phyloP scores from a whole-genome alignment of 2,329 filamentous ascomycete species.

The Penicillium verrucosum region DNA sequence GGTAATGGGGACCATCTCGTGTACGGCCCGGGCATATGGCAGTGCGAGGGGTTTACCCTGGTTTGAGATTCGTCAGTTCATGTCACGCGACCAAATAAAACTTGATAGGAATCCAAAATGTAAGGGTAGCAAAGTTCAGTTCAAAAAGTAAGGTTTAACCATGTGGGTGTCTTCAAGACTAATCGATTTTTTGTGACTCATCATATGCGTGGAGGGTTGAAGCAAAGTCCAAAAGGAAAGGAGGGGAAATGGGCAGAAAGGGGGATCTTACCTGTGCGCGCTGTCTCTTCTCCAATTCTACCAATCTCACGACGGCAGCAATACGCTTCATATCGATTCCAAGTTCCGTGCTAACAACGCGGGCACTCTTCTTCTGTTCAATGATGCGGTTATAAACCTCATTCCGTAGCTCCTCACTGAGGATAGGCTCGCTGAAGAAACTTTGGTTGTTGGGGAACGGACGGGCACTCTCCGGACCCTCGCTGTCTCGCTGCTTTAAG shows the following conservation, averaged over 20 bases:
- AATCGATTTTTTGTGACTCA: constrained; percentile 85
- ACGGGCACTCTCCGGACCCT: constrained; percentile 28
- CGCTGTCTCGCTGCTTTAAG: constrained; percentile 12
- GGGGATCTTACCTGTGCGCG: constrained; percentile 62
- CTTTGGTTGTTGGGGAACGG: constrained; percentile 73
- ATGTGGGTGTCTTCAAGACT: constrained; percentile 95
- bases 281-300: constrained; percentile 81
- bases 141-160: constrained; percentile 55
- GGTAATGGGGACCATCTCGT: constrained; percentile 76
- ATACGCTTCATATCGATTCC: constrained; percentile 79
- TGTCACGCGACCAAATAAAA: constrained; percentile 20
- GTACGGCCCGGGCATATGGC: constrained; percentile 72
- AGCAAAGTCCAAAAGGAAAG: constrained; percentile 3
- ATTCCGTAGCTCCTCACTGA: constrained; percentile 70
- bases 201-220: constrained; percentile 47
- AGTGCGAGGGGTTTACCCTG: constrained; percentile 74
- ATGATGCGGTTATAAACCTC: constrained; percentile 70
- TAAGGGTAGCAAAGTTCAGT: constrained; percentile 21
- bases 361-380: constrained; percentile 63
- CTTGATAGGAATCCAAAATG: constrained; percentile 2
- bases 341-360: constrained; percentile 72
- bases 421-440: constrained; percentile 69
- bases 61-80: constrained; percentile 12
- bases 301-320: constrained; percentile 78
- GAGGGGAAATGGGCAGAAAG: not conserved